A percentile compares a stretch with the other conserved stretches of the same genome.
Evolutionary conservation across 2,329 filamentous ascomycete species (phyloP).

Genomic region (Fragosphaeria purpurea): DNA sequence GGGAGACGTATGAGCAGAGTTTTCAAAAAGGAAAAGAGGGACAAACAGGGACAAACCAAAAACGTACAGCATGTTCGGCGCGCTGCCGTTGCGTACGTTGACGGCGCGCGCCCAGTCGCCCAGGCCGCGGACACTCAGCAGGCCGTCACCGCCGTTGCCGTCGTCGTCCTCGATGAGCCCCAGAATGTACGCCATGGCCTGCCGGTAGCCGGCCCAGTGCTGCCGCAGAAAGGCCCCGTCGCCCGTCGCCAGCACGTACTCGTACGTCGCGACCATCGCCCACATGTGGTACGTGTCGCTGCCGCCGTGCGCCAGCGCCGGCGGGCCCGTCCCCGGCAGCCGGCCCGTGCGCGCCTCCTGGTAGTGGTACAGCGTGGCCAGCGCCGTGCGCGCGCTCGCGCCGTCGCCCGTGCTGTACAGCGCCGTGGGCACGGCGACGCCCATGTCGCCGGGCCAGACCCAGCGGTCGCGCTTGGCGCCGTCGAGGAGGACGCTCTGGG

Average conservation of each 20-base stretch:
- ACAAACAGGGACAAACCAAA: too few relatives aligned
- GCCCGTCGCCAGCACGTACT: constrained; percentile 44
- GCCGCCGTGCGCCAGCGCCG: constrained; percentile 25
- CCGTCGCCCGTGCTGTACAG: constrained; percentile 41
- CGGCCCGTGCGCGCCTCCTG: constrained; percentile 26
- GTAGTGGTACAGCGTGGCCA: constrained; percentile 31
- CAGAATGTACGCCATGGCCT: constrained; percentile 20
- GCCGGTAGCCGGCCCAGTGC: constrained; percentile 23
- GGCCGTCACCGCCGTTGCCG: constrained; percentile 21
- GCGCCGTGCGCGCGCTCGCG: constrained; percentile 33
- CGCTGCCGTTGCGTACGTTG: constrained; percentile 38
- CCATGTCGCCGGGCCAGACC: constrained; percentile 22
- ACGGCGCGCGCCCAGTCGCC: constrained; percentile 42
- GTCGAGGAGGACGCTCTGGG: constrained; percentile 18
- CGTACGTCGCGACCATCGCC: constrained; percentile 44
- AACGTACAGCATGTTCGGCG: constrained; percentile 31
- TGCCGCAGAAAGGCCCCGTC: constrained; percentile 27
- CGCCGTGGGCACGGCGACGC: constrained; percentile 39
- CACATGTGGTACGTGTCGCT: constrained; percentile 26
- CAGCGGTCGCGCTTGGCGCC: constrained; percentile 10
- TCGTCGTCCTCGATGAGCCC: background rate
- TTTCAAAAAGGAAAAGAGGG: too few relatives aligned
- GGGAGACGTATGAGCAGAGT: too few relatives aligned
- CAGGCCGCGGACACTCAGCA: constrained; percentile 38
- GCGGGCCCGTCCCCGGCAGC: constrained; percentile 40